Conservation (phyloP, 257 asterid species). For the Fraxinus quadrangulata region DNA sequence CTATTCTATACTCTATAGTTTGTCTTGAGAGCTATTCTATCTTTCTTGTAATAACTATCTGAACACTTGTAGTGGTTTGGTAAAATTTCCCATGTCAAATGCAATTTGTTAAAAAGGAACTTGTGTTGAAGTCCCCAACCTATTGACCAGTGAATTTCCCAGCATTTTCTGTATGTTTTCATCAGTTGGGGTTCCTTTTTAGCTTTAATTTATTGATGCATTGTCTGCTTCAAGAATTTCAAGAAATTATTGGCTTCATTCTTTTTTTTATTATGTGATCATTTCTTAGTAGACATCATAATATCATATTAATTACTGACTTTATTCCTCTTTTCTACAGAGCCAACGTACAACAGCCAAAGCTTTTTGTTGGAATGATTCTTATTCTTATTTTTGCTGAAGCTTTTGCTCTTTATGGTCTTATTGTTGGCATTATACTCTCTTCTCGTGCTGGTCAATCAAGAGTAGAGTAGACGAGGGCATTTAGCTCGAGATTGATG, state of each 20-base stretch:
- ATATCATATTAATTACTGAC: not conserved
- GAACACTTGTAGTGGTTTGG: too few species aligned
- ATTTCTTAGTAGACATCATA: not conserved
- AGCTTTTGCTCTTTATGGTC: constrained; percentile 77
- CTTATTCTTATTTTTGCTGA: constrained; percentile 81
- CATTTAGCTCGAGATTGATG: not conserved
- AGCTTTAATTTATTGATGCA: not conserved
- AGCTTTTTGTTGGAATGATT: constrained; percentile 86
- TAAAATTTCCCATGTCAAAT: too few species aligned
- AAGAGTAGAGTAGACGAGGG: constrained; percentile 49
- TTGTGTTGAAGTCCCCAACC: too few species aligned
- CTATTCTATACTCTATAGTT: too few species aligned
- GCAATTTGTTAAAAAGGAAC: too few species aligned
- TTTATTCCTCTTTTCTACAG: constrained; percentile 33
- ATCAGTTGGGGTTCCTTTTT: not conserved
- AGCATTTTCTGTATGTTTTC: not conserved
- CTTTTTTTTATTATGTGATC: too few species aligned
- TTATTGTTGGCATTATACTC: constrained; percentile 80
- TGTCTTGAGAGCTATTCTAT: too few species aligned
- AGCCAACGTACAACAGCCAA: constrained; percentile 84
- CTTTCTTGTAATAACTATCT: too few species aligned
- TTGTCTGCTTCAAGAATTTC: not conserved
- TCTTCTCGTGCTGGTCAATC: constrained; percentile 72
- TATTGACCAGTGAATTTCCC: too few species aligned
- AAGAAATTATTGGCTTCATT: not conserved